A percentile compares a stretch with the other conserved stretches of the same genome.
phyloP scores from a whole-genome alignment of 495 filamentous ascomycete species.

The Penicillium atrosanguineum region DNA sequence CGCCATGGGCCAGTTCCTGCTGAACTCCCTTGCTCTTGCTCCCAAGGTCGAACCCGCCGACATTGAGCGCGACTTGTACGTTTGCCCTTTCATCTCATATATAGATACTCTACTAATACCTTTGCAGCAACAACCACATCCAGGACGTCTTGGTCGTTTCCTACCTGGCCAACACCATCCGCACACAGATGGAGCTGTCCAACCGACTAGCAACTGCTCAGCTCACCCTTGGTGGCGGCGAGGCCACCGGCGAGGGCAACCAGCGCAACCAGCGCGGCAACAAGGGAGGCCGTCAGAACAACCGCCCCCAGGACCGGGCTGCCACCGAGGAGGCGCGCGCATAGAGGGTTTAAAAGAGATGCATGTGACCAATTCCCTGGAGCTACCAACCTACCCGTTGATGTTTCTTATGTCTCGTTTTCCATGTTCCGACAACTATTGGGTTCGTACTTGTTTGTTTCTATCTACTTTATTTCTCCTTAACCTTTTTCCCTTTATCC shows the following conservation, averaged over 20 bases:
- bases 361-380: conserved; percentile 25
- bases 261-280: conserved; percentile 46
- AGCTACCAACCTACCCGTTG: conserved; percentile 15
- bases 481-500: conserved; percentile 13
- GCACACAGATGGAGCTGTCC: conserved; percentile 97
- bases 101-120: conserved; percentile 40
- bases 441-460: conserved; percentile 14
- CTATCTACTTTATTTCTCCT: conserved; percentile 12
- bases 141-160: conserved; percentile 96
- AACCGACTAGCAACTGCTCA: conserved; percentile 87
- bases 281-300: conserved; percentile 47
- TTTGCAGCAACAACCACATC: conserved; percentile 86
- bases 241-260: conserved; percentile 36
- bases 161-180: conserved; percentile 97
- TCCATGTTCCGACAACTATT: conserved; percentile 15
- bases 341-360: conserved; percentile 28
- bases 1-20: conserved; percentile 88
- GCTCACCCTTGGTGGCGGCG: conserved; percentile 61
- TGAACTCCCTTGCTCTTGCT: conserved; percentile 85
- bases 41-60: conserved; percentile 88
- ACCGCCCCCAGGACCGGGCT: conserved; percentile 37
- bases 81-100: conserved; percentile 12
- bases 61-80: conserved; percentile 90
- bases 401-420: conserved; percentile 25
- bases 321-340: conserved; percentile 43